Base-by-base conservation (phyloP, 139 green algal species). In the Gonium pectorale region DNA sequence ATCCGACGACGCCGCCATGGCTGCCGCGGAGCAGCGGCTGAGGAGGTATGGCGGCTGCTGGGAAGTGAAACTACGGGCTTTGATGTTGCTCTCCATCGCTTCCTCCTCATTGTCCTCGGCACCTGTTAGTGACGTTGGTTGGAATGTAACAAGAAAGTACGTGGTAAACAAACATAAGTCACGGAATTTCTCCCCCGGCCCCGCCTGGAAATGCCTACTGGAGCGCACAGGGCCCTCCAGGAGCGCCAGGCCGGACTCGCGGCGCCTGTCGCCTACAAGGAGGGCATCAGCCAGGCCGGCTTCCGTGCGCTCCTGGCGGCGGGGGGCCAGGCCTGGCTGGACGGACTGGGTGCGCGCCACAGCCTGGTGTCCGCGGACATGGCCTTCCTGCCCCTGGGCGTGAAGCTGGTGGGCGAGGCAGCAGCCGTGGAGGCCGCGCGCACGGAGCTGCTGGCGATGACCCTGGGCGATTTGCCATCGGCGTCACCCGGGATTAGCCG, bases 401-500 rank as follows among this genome's bases (percentile, higher is more conserved):
- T 67, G 59, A 27, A 2, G 27, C 59, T 67, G 49, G 89, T 26
- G 67, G 89, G 37, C 88, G 88, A 29, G 86, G 90, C 22, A 68
- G 80, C 17, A 67, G 81, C 64, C 27, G 84, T 52, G 88, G 88
- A 15, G 62, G 91, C 29, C 79, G 93, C 22, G 89, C 92, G 46
- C 89, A 88, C 3, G 59, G 27, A 67, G 59, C 59, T 67, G 59
- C 59, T 67, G 59, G 59, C 59, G 59, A 92, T n/a, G n/a, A n/a
- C n/a, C n/a, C n/a, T n/a, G n/a, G n/a, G n/a, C n/a, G n/a, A n/a
- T n/a, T n/a, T n/a, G n/a, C n/a, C n/a, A n/a, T n/a, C n/a, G n/a
- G n/a, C n/a, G n/a, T n/a, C n/a, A n/a, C n/a, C n/a, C n/a, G n/a
- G n/a, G n/a, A n/a, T n/a, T n/a, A n/a, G n/a, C n/a, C n/a, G n/a